A percentile compares a stretch with the other conserved stretches of the same genome.
Evolutionary conservation across 208 protist species (phyloP).

Genomic region (Crithidia expoeki): DNA sequence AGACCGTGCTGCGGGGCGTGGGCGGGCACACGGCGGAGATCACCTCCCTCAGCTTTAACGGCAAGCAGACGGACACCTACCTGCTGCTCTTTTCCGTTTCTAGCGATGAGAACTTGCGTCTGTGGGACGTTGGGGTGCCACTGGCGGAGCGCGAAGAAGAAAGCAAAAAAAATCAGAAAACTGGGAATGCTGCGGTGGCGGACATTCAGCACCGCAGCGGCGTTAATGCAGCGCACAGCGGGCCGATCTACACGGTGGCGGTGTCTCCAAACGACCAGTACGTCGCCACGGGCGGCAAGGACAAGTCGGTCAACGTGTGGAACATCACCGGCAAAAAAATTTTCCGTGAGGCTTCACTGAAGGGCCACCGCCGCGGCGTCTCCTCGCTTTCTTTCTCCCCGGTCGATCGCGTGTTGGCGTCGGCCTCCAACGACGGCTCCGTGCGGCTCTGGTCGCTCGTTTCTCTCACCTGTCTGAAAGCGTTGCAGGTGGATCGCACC

Average conservation of each 20-base stretch:
- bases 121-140: conserved; percentile 81
- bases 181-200: neutral
- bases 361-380: conserved; percentile 86
- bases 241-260: conserved; percentile 76
- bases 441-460: conserved; percentile 90
- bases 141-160: conserved; percentile 21
- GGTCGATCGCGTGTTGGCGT: conserved; percentile 84
- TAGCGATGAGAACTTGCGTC: conserved; percentile 78
- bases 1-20: conserved; percentile 66
- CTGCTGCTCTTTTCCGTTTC: conserved; percentile 78
- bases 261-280: conserved; percentile 91
- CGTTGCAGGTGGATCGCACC: conserved; percentile 79
- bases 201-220: conserved; percentile 63
- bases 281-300: conserved; percentile 90
- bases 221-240: conserved; percentile 79
- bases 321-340: conserved; percentile 81
- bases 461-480: conserved; percentile 82
- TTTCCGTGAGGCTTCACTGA: conserved; percentile 74
- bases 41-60: conserved; percentile 76
- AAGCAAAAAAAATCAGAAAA: neutral
- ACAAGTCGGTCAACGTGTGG: conserved; percentile 87
- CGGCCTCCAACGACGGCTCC: conserved; percentile 83
- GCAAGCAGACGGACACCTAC: conserved; percentile 65
- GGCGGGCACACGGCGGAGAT: conserved; percentile 84
- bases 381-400: conserved; percentile 82